These are phyloP conservation scores for Ophiocordyceps camponoti-floridani DNA, from an alignment of 2,329 filamentous ascomycete genomes.

Conservation along the genomic window DNA sequence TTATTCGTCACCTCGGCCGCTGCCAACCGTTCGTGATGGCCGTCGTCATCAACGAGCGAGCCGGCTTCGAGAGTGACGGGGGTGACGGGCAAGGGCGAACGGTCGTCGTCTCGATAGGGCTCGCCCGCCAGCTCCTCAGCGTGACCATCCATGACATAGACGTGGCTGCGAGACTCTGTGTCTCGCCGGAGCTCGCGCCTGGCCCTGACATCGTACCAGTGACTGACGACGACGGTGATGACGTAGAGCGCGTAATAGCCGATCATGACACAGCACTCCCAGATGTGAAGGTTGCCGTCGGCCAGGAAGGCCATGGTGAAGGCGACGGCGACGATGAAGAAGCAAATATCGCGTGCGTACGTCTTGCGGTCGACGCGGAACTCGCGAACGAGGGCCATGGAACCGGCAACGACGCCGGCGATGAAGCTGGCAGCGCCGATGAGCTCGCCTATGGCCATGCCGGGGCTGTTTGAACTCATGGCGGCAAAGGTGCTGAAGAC, in stretches of 20 bases:
- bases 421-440: constrained; percentile 94
- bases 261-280: constrained; percentile 87
- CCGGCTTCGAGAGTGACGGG: constrained; percentile 16
- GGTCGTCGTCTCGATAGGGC: constrained; percentile 42
- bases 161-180: constrained; percentile 56
- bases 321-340: constrained; percentile 72
- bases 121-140: constrained; percentile 35
- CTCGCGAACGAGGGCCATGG: constrained; percentile 91
- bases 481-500: constrained; percentile 98
- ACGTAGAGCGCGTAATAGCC: constrained; percentile 85
- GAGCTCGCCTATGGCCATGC: constrained; percentile 85
- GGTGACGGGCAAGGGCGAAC: constrained; percentile 3
- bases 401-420: constrained; percentile 85
- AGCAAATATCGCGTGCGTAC: constrained; percentile 79
- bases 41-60: constrained; percentile 29
- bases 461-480: constrained; percentile 94
- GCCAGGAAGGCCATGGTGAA: constrained; percentile 80
- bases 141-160: constrained; percentile 35
- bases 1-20: constrained; percentile 77
- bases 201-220: constrained; percentile 60
- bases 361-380: constrained; percentile 82
- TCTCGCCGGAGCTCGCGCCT: constrained; percentile 45
- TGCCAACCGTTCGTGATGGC: constrained; percentile 42
- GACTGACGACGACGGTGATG: constrained; percentile 72
- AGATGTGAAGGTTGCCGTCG: constrained; percentile 67